Percentiles rank a stretch among this genome's conserved stretches.
Evolutionary conservation across 305 asterid species (phyloP).

Genomic region (Solanum hybrid): DNA sequence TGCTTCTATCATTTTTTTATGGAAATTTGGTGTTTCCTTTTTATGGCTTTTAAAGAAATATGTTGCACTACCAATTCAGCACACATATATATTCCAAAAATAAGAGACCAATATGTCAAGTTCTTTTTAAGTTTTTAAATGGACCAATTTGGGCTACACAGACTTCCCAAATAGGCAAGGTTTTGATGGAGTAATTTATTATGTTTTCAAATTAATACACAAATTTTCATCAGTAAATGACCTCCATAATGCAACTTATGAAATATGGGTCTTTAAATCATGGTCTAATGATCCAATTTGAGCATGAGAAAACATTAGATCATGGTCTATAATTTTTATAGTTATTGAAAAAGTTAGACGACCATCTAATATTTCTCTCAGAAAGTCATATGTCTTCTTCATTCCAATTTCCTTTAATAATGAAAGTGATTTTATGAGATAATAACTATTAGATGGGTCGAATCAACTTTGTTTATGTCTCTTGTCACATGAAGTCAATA

Average conservation of each 20-base stretch:
- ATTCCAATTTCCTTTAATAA: background rate
- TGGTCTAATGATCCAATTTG: background rate
- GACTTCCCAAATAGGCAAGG: background rate
- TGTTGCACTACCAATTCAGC: background rate
- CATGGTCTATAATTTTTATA: background rate
- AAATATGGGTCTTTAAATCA: background rate
- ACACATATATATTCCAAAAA: background rate
- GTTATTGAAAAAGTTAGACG: background rate
- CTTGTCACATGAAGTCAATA: background rate
- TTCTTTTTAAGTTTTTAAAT: background rate
- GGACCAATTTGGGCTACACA: background rate
- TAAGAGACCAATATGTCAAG: background rate
- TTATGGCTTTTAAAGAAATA: background rate
- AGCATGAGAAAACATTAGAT: background rate
- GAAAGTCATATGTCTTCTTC: background rate
- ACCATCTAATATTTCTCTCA: background rate
- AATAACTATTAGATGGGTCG: too few species aligned
- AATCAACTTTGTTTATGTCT: background rate
- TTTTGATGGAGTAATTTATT: background rate
- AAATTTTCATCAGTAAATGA: background rate
- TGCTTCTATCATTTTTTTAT: background rate
- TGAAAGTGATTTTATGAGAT: background rate
- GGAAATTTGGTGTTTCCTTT: background rate
- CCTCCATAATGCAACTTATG: background rate
- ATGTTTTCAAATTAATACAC: too few species aligned